A percentile compares a stretch with the other conserved stretches of the same genome.
phyloP scores from a whole-genome alignment of 176 grass and related monocot species.

The Calamus simplicifolius region DNA sequence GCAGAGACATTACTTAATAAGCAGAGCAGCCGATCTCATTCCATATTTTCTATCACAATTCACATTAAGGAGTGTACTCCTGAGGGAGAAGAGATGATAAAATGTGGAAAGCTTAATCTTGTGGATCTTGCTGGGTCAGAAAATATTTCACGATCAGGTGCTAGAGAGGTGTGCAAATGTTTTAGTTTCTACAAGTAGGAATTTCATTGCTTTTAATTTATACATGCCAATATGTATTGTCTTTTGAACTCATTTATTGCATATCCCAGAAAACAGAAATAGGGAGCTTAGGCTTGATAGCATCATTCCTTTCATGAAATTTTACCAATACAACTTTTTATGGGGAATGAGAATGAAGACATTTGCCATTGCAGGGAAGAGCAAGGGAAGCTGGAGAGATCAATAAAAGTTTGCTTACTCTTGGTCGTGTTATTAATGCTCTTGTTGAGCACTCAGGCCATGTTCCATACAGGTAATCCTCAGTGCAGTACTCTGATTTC shows the following conservation, averaged over 20 bases:
- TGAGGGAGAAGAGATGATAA: conserved; percentile 99
- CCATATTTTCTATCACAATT: conserved; percentile 99
- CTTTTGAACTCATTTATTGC: no score
- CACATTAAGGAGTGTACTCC: conserved; percentile 96
- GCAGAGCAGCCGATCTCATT: conserved; percentile 97
- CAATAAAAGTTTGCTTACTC: conserved; percentile 96
- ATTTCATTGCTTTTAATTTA: no score
- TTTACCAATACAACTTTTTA: not conserved
- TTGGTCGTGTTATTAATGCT: conserved; percentile 98
- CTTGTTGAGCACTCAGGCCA: conserved; percentile 97
- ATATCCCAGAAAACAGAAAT: no score
- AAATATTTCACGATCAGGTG: conserved; percentile 97
- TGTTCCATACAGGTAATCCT: conserved; percentile 80
- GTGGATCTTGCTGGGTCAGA: conserved; percentile 98
- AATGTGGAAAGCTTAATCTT: conserved; percentile 99
- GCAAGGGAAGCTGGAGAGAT: conserved; percentile 99
- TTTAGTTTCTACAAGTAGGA: not conserved
- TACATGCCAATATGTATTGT: no score
- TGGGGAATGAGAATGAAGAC: not conserved
- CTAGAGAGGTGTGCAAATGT: conserved; percentile 87
- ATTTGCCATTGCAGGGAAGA: conserved; percentile 62
- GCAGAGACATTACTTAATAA: conserved; percentile 98
- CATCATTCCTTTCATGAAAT: not conserved
- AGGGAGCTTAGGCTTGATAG: no score
- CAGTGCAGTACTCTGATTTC: not conserved